A percentile compares a stretch with the other conserved stretches of the same genome.
These are phyloP conservation scores for Solioccasus polychromus DNA, from an alignment of 768 basidiomycete species.

Conservation along the genomic window DNA sequence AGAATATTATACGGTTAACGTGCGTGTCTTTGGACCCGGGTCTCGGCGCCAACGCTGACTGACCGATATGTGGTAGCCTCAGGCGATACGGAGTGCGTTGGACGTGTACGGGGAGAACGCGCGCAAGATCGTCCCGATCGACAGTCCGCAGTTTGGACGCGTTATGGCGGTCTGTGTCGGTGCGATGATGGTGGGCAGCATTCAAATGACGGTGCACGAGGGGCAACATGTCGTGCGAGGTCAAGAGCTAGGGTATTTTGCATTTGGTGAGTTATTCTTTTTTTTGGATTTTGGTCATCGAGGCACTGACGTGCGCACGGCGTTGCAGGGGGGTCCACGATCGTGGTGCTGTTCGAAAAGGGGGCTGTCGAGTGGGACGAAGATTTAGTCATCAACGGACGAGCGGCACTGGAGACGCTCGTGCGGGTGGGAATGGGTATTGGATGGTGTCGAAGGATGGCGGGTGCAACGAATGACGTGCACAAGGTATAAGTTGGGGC, in stretches of 20 bases:
- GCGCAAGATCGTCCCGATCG: constrained; percentile 88
- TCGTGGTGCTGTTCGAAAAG: constrained; percentile 87
- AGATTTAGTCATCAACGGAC: constrained; percentile 81
- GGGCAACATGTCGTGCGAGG: constrained; percentile 79
- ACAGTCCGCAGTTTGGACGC: constrained; percentile 83
- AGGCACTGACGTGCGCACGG: neutral
- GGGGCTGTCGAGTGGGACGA: constrained; percentile 88
- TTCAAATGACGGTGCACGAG: constrained; percentile 81
- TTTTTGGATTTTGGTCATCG: neutral
- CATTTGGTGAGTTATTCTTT: constrained; percentile 65
- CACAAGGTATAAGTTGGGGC: too few relatives aligned
- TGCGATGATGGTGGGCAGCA: constrained; percentile 95
- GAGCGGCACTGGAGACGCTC: constrained; percentile 83
- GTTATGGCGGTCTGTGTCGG: constrained; percentile 93
- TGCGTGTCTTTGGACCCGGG: constrained; percentile 51
- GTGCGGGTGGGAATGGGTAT: constrained; percentile 88
- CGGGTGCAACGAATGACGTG: constrained; percentile 5
- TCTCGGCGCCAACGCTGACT: neutral
- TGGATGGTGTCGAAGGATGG: constrained; percentile 40
- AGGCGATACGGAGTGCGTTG: constrained; percentile 86
- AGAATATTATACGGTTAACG: constrained; percentile 96
- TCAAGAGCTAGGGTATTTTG: constrained; percentile 92
- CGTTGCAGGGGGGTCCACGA: constrained; percentile 77
- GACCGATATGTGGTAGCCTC: constrained; percentile 51
- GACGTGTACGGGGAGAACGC: constrained; percentile 96